These are phyloP conservation scores for Fusarium sp. DNA, from an alignment of 2,329 filamentous ascomycete genomes.

Conservation along the genomic window DNA sequence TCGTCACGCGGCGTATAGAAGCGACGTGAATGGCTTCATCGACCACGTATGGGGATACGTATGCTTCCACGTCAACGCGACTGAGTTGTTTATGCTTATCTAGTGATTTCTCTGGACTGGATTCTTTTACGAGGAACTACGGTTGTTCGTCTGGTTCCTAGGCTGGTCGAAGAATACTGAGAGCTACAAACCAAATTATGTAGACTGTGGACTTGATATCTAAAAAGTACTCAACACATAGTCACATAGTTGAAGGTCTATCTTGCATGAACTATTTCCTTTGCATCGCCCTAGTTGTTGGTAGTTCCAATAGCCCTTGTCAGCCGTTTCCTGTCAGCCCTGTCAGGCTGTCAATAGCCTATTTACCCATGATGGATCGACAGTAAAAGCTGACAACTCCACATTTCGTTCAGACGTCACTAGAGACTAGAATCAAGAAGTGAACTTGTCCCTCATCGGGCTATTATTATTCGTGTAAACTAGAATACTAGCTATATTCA, in stretches of 20 bases:
- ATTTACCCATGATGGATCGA: neutral
- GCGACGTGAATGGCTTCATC: slow-evolving; percentile 12
- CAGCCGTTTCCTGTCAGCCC: neutral
- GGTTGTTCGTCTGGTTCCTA: neutral
- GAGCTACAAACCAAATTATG: neutral
- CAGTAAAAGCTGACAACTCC: neutral
- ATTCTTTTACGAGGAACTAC: neutral
- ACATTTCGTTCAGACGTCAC: neutral
- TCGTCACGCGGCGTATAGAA: slow-evolving; percentile 27
- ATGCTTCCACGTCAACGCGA: slow-evolving; percentile 16
- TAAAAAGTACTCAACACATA: too few relatives aligned
- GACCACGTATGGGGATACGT: slow-evolving; percentile 32
- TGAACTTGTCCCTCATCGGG: neutral
- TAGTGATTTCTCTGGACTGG: neutral
- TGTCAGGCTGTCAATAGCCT: neutral
- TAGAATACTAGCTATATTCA: slow-evolving; percentile 8
- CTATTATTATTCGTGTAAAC: slow-evolving; percentile 3
- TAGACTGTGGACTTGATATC: neutral
- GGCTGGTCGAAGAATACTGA: neutral
- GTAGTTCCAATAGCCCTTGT: neutral
- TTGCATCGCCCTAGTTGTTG: neutral
- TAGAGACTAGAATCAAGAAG: neutral
- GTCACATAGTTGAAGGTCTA: neutral
- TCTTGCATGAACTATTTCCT: neutral
- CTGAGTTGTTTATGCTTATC: neutral